Evolutionary conservation across 345 rosid genomes (phyloP).

Genomic region (Carallia brachiata): DNA sequence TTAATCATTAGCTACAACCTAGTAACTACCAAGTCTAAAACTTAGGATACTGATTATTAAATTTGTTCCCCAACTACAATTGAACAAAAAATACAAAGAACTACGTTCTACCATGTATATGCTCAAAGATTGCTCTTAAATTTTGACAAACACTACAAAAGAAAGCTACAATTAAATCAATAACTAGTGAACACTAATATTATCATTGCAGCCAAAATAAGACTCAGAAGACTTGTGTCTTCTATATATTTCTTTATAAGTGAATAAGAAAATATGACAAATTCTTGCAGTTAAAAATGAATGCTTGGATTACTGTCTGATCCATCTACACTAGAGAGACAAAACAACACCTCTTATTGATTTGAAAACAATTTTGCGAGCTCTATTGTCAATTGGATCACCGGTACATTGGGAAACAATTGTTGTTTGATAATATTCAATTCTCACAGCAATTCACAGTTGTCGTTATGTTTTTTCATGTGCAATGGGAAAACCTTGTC

Average conservation of each 20-base stretch:
- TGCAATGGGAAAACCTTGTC: not conserved
- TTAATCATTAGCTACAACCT: constrained; percentile 44
- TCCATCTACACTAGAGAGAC: not conserved
- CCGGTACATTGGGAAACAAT: too few relatives aligned
- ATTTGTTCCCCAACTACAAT: too few relatives aligned
- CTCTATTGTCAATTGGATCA: not conserved
- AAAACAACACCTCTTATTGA: not conserved
- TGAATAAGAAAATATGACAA: constrained; percentile 13
- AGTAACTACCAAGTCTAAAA: too few relatives aligned
- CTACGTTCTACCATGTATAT: too few relatives aligned
- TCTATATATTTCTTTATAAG: not conserved
- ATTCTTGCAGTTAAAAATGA: not conserved
- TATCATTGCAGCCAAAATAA: not conserved
- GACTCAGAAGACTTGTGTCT: not conserved
- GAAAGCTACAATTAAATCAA: too few relatives aligned
- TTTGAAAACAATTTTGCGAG: not conserved
- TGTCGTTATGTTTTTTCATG: too few relatives aligned
- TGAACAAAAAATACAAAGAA: too few relatives aligned
- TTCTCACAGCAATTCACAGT: too few relatives aligned
- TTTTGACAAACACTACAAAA: too few relatives aligned
- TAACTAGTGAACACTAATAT: not conserved
- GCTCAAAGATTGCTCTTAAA: too few relatives aligned
- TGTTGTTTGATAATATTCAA: not conserved
- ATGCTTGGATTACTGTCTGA: not conserved
- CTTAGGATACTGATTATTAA: too few relatives aligned